Base-by-base conservation (phyloP, 2,329 filamentous ascomycete species). In the Xylaria multiplex region DNA sequence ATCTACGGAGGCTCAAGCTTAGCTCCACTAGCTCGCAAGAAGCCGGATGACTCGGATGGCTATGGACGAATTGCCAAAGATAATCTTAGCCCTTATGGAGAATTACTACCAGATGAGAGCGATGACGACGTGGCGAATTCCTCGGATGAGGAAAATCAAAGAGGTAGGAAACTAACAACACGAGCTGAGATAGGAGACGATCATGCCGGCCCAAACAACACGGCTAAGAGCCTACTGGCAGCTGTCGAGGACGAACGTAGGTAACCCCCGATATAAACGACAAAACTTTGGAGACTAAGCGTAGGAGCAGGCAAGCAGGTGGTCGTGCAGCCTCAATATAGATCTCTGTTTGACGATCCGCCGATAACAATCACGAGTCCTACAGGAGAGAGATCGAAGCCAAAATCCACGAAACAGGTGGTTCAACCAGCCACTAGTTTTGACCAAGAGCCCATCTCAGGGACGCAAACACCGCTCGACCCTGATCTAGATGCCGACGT, bases 401-500 rank as follows among this genome's bases (percentile, higher is more conserved):
- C 68, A 90, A 88, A 75, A 76, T 83, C 62, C 6, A 62, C 1
- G 84, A 77, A 76, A 62, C 69, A 71, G 43, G 59, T 73, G 6
- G 87, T 96, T 11, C 94, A 96, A 76, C 94, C 94, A 1, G 88
- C 88, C 59, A 97, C 92, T 11, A 96, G 90, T 76, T 97, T 94
- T 76, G 94, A 97, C 74, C 82, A 89, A 65, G 84, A 86, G 14
- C 85, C 85, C 2, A 74, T 80, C n/a, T 88, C 87, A 5, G 82
- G 83, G 3, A 80, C 80, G 2, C 77, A 82, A 74, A 81, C 85
- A 79, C 90, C 81, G 0, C 85, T 93, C 64, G 91, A 93, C 69
- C 96, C 93, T 2, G 96, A 98, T 65, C 90, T 93, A 37, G 93
- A 97, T 77, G 91, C 90, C 27, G 92, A 96, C 64, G 83, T 94